These are phyloP conservation scores for Jatropha multifida DNA, from an alignment of 441 rosid species.

Conservation along the genomic window DNA sequence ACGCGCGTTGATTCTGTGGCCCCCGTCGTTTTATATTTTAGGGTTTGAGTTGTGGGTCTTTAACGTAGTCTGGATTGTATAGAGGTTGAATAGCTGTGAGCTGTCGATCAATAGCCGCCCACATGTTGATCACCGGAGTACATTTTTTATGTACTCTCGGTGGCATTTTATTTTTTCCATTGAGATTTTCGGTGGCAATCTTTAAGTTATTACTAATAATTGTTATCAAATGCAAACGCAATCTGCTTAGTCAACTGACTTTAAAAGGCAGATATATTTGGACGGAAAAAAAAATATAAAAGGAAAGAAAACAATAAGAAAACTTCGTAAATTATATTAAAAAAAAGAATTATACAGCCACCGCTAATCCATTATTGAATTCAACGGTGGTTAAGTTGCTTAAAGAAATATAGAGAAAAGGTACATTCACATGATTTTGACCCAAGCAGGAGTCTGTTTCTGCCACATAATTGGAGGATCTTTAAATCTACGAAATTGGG, in stretches of 20 bases:
- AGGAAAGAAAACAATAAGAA: too few relatives aligned
- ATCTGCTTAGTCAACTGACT: too few relatives aligned
- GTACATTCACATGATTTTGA: background rate
- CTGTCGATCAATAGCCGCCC: background rate
- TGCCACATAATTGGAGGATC: background rate
- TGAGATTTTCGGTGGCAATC: too few relatives aligned
- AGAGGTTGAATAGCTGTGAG: background rate
- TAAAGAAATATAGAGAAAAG: background rate
- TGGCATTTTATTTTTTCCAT: too few relatives aligned
- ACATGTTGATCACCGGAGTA: background rate
- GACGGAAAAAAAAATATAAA: too few relatives aligned
- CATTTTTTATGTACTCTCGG: background rate
- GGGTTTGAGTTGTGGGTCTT: background rate
- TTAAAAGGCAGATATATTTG: too few relatives aligned
- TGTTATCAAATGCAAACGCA: too few relatives aligned
- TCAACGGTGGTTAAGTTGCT: too few relatives aligned
- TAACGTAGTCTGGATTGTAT: background rate
- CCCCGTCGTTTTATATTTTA: background rate
- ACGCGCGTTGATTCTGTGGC: constrained; percentile 19
- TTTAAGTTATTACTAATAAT: too few relatives aligned
- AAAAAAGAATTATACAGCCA: too few relatives aligned
- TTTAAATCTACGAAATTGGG: background rate
- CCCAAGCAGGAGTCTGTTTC: background rate
- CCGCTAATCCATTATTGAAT: too few relatives aligned
- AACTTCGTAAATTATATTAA: too few relatives aligned